Evolutionary conservation across 1,284 basidiomycete genomes (phyloP), one percentile per base, ranked within the genome.

Genomic region (Chalciporus piperatoides): DNA sequence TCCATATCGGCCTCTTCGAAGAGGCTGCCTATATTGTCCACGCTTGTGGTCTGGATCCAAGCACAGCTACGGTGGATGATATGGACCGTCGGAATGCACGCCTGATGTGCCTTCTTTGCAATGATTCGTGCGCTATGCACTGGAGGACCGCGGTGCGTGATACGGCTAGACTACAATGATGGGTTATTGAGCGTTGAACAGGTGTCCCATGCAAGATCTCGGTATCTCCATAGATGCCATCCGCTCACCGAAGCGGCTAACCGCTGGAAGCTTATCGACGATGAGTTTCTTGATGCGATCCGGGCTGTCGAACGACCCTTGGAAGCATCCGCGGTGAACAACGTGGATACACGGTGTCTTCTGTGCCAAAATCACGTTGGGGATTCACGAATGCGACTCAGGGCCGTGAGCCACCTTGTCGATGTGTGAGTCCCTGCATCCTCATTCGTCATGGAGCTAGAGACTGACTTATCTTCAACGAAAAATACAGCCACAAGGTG

Each of bases 31-130:
- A 52, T 17, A 41, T 59, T 6, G 33, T 59, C 8, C 17, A 41
- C 17, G 44, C 49, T 0, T 60, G 58, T 14, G 56, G 56, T 8
- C 17, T 61, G 12, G 59, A 64, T 46, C 60, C 60, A 15, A 37
- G 32, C 6, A 51, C 53, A 2, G 56, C 58, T 17, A 63, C 58
- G 6, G 36, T 27, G 3, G 47, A 51, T 4, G 60, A 64, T n/a
- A 51, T 60, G 60, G 52, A 62, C 8, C 37, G 19, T 12, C 41
- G 37, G 1, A 41, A 57, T 10, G 49, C 56, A n/a, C 47, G 56
- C 24, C 4, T 51, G 1, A 38, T 3, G 6, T 55, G 52, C 21
- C 17, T 51, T 24, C 15, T 8, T 8, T 56, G 55, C 30, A 4
- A 10, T 14, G 11, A 3, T 17, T 1, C 7, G 12, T 11, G 4